phyloP scores from a whole-genome alignment of 179 eudicot species.

The Silene vulgaris region DNA sequence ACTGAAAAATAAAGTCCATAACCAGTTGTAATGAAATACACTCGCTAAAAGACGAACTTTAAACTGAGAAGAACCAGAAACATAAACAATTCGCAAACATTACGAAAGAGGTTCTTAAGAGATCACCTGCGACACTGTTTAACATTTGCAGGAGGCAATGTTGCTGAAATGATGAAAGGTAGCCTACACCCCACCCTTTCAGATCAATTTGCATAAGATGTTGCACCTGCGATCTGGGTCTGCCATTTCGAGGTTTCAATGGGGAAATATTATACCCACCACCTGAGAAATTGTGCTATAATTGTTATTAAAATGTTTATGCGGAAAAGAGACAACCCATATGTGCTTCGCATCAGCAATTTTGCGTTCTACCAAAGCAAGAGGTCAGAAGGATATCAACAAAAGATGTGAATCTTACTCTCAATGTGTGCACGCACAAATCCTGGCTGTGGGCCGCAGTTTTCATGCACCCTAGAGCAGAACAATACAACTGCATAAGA shows the following conservation, averaged over 20 bases:
- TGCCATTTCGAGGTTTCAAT: constrained; percentile 75
- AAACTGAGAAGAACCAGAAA: background rate
- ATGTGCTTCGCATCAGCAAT: background rate
- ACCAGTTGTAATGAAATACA: background rate
- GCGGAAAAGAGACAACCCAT: constrained; percentile 9
- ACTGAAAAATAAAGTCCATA: background rate
- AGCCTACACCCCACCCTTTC: constrained; percentile 98
- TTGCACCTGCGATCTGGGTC: constrained; percentile 94
- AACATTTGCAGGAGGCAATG: constrained; percentile 95
- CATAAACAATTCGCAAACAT: background rate
- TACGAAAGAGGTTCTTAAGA: constrained; percentile 5
- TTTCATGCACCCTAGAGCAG: constrained; percentile 90
- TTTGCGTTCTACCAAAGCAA: background rate
- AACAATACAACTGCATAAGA: constrained; percentile 82
- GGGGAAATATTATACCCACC: constrained; percentile 97
- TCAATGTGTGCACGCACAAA: constrained; percentile 96
- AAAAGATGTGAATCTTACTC: constrained; percentile 50
- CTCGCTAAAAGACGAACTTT: background rate
- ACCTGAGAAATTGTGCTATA: constrained; percentile 40
- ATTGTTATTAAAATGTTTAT: background rate
- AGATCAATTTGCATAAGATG: constrained; percentile 98
- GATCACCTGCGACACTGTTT: constrained; percentile 87
- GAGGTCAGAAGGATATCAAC: constrained; percentile 9
- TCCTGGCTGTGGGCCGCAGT: constrained; percentile 96
- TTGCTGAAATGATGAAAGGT: constrained; percentile 83